phyloP scores from a whole-genome alignment of 176 grass and related monocot species.

The Oryza longistaminata region DNA sequence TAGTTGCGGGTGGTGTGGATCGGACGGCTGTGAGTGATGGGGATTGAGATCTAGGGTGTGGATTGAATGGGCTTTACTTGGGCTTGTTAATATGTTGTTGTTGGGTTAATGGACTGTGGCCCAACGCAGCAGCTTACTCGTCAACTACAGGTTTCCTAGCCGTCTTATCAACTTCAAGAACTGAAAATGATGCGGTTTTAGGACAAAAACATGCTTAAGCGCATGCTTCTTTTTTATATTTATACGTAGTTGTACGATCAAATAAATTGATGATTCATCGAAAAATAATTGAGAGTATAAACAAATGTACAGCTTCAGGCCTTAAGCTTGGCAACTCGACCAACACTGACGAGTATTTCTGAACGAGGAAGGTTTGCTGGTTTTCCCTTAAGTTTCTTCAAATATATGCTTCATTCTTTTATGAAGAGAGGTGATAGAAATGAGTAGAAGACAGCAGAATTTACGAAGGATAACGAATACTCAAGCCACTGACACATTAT shows the following conservation, averaged over 20 bases:
- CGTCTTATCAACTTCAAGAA: too few species aligned
- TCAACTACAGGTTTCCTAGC: too few species aligned
- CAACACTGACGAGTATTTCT: too few species aligned
- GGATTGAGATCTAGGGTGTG: background rate
- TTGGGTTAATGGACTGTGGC: background rate
- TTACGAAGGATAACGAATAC: background rate
- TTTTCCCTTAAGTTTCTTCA: background rate
- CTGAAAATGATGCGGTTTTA: background rate
- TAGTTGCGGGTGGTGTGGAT: background rate
- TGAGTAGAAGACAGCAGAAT: too few species aligned
- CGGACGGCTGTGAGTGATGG: conserved; percentile 2
- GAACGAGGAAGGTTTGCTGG: too few species aligned
- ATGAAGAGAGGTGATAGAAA: background rate
- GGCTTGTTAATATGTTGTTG: rapidly evolving
- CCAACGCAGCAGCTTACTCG: background rate
- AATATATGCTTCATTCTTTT: background rate
- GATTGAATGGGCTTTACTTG: background rate
- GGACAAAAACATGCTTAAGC: background rate
- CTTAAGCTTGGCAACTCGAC: too few species aligned
- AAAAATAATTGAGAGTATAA: too few species aligned
- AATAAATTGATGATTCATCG: too few species aligned
- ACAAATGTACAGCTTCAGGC: too few species aligned
- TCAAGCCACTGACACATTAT: background rate
- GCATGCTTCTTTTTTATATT: too few species aligned
- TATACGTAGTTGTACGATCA: too few species aligned